A percentile compares a stretch with the other conserved stretches of the same genome.
Conservation (phyloP, 441 rosid species). For the Breynia disticha region DNA sequence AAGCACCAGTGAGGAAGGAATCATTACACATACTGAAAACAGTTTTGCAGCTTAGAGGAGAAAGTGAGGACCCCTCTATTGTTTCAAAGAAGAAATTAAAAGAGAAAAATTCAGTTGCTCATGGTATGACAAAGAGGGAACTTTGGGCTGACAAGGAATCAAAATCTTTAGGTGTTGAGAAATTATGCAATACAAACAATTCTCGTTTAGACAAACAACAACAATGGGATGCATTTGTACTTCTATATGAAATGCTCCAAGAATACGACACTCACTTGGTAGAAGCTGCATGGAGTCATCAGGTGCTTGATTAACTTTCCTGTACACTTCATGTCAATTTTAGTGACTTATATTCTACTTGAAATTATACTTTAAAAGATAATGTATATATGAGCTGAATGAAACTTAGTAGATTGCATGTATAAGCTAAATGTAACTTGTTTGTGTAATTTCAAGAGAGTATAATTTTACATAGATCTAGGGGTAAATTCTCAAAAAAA, state of each 20-base stretch:
- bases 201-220: constrained; percentile 39
- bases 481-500: background rate
- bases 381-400: background rate
- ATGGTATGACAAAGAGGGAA: constrained; percentile 64
- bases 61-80: constrained; percentile 19
- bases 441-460: background rate
- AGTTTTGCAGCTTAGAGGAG: constrained; percentile 31
- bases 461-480: background rate
- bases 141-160: constrained; percentile 90
- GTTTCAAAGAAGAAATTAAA: constrained; percentile 26
- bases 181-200: constrained; percentile 35
- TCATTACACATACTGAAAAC: constrained; percentile 74
- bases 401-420: background rate
- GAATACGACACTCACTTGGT: constrained; percentile 92
- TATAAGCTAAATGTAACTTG: background rate
- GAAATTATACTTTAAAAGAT: background rate
- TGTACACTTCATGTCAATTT: constrained; percentile 4
- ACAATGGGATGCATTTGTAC: constrained; percentile 88
- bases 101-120: constrained; percentile 34
- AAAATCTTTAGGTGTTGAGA: constrained; percentile 76
- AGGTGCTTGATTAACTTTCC: constrained; percentile 35
- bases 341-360: background rate
- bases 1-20: constrained; percentile 80
- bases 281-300: constrained; percentile 96
- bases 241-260: constrained; percentile 87